These are phyloP conservation scores for Metschnikowia santaceciliae DNA, from an alignment of 805 yeast genomes.

Conservation along the genomic window DNA sequence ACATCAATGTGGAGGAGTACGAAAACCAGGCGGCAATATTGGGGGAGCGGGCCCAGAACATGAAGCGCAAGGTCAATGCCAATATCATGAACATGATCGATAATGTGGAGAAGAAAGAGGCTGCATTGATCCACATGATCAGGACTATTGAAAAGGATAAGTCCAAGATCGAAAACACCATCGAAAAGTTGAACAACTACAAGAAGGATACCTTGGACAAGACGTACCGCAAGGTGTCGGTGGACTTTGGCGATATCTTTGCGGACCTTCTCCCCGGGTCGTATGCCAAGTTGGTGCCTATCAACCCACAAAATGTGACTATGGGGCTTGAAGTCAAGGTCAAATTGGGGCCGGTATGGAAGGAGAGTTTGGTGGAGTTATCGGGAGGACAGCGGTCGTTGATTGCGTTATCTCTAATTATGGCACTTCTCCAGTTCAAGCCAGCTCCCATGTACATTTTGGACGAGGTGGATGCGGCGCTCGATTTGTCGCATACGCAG, in stretches of 20 bases:
- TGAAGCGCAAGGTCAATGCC: conserved; percentile 78
- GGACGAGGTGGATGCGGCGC: conserved; percentile 98
- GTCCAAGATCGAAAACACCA: conserved; percentile 82
- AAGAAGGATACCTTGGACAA: conserved; percentile 76
- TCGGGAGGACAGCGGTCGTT: conserved; percentile 97
- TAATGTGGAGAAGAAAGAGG: conserved; percentile 84
- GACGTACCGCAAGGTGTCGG: conserved; percentile 83
- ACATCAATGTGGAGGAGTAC: conserved; percentile 60
- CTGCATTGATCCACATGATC: conserved; percentile 72
- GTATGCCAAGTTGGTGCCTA: conserved; percentile 82
- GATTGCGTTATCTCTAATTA: conserved; percentile 84
- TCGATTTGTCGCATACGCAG: conserved; percentile 95
- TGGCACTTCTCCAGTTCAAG: conserved; percentile 88
- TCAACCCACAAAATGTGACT: conserved; percentile 76
- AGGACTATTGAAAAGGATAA: conserved; percentile 86
- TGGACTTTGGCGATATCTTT: conserved; percentile 87
- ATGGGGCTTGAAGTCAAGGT: conserved; percentile 90
- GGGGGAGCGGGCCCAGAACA: conserved; percentile 55
- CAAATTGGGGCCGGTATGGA: conserved; percentile 89
- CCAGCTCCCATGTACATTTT: conserved; percentile 99
- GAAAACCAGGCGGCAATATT: conserved; percentile 54
- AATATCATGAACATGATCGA: conserved; percentile 90
- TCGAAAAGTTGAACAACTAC: conserved; percentile 76
- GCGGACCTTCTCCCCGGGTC: conserved; percentile 85
- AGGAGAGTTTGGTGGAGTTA: conserved; percentile 87